phyloP scores from a whole-genome alignment of 2,329 filamentous ascomycete species.

The Xylariaceae sp. region DNA sequence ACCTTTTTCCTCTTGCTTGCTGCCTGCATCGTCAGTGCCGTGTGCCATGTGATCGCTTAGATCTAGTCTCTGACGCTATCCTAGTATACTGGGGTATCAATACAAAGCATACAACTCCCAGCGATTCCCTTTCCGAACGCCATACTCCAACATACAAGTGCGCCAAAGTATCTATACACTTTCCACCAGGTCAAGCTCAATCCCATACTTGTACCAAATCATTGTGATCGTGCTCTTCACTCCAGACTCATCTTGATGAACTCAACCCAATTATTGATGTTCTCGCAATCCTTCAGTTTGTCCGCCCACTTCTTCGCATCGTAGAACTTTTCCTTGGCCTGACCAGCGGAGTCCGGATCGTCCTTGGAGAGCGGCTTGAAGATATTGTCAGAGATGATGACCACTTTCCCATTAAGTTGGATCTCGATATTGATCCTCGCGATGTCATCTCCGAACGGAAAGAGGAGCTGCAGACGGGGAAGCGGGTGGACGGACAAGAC shows the following conservation, averaged over 20 bases:
- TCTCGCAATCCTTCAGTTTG: constrained; percentile 25
- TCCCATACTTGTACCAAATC: too few species aligned
- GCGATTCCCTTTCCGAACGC: too few species aligned
- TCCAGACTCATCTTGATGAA: constrained; percentile 25
- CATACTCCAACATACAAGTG: too few species aligned
- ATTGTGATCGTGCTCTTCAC: constrained; percentile 1
- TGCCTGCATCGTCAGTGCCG: too few species aligned
- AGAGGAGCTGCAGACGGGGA: constrained; percentile 49
- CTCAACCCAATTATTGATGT: constrained; percentile 29
- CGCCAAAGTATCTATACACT: too few species aligned
- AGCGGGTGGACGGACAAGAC: constrained; percentile 49
- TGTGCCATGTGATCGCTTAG: too few species aligned
- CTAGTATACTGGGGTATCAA: too few species aligned
- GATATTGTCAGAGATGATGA: constrained; percentile 56
- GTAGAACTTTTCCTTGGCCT: constrained; percentile 5
- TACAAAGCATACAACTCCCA: too few species aligned
- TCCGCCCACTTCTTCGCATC: constrained; percentile 18
- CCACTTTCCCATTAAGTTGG: constrained; percentile 54
- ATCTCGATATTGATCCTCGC: constrained; percentile 57
- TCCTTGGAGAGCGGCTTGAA: constrained; percentile 23
- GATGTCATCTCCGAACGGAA: constrained; percentile 46
- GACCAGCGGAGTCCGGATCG: constrained; percentile 3
- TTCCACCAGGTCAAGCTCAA: too few species aligned
- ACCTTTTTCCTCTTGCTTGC: too few species aligned
- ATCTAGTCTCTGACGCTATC: too few species aligned